Evolutionary conservation across 345 rosid species (phyloP).

Genomic region (Ricinus communis): DNA sequence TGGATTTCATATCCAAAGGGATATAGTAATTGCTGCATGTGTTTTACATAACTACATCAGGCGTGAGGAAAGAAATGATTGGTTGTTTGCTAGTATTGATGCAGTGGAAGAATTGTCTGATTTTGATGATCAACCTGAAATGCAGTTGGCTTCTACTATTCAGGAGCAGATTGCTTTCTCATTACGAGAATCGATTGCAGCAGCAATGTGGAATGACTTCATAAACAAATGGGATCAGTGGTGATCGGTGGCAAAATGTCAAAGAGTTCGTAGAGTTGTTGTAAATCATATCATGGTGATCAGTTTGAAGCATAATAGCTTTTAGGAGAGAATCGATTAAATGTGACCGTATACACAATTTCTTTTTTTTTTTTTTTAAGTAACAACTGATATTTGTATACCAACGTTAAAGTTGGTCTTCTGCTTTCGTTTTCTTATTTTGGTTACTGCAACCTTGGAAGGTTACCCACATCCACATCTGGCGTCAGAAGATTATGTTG

Average conservation of each 20-base stretch:
- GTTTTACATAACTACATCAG: slow-evolving; percentile 68
- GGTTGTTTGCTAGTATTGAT: slow-evolving; percentile 55
- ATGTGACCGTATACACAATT: no score
- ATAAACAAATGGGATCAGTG: slow-evolving; percentile 52
- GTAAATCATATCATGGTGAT: no score
- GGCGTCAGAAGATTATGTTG: no score
- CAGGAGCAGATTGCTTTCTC: slow-evolving; percentile 51
- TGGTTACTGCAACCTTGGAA: no score
- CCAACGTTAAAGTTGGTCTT: no score
- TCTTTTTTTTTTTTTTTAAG: no score
- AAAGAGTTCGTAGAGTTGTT: not conserved
- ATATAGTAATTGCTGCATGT: slow-evolving; percentile 75
- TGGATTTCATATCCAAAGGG: slow-evolving; percentile 76
- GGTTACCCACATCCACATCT: no score
- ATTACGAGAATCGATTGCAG: slow-evolving; percentile 55
- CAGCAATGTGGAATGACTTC: slow-evolving; percentile 76
- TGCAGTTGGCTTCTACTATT: slow-evolving; percentile 48
- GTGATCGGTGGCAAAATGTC: slow-evolving; percentile 8
- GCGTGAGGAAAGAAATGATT: slow-evolving; percentile 64
- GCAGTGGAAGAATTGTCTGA: slow-evolving; percentile 41
- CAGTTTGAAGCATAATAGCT: no score
- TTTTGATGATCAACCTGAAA: slow-evolving; percentile 53
- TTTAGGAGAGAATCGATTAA: no score
- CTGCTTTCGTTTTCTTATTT: no score
- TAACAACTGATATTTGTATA: no score